Conservation (phyloP, 1,284 basidiomycete genomes). For the Cutaneotrichosporon dermatis region DNA sequence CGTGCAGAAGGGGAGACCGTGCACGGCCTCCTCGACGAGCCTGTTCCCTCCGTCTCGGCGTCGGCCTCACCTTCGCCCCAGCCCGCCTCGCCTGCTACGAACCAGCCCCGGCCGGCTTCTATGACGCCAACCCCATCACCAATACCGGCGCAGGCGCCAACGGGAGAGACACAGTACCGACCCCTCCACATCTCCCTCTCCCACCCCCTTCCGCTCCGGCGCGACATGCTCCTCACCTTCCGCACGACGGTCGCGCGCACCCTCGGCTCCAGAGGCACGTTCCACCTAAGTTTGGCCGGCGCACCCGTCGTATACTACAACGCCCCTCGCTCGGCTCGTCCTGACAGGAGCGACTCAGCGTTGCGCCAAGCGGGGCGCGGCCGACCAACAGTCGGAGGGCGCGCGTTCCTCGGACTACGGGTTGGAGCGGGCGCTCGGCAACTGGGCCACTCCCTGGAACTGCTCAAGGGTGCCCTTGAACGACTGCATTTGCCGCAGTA, state of each 20-base stretch:
- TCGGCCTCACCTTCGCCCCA: too few relatives aligned
- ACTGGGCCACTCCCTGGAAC: constrained; percentile 28
- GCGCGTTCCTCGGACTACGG: constrained; percentile 44
- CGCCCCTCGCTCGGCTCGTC: background rate
- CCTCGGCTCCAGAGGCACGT: constrained; percentile 1
- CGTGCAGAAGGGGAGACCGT: constrained; percentile 11
- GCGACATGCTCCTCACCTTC: constrained; percentile 4
- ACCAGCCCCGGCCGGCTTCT: too few relatives aligned
- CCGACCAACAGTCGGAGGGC: constrained; percentile 20
- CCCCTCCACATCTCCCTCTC: constrained; percentile 45
- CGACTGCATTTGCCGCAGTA: constrained; percentile 38
- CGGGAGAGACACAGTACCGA: background rate
- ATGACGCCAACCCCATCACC: too few relatives aligned
- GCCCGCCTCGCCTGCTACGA: too few relatives aligned
- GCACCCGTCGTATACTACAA: constrained; percentile 33
- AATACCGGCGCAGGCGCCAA: too few relatives aligned
- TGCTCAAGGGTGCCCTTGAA: constrained; percentile 32
- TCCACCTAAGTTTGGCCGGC: constrained; percentile 27
- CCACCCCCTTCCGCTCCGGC: constrained; percentile 43
- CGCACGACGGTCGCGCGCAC: background rate
- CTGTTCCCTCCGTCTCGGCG: too few relatives aligned
- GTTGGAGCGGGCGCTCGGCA: constrained; percentile 37
- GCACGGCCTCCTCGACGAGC: constrained; percentile 18
- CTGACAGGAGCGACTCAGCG: background rate
- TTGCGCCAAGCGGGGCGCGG: background rate